Evolutionary conservation across 805 yeast species (phyloP), one percentile per base, ranked within the genome.

Genomic region (Henningerozyma blattae): DNA sequence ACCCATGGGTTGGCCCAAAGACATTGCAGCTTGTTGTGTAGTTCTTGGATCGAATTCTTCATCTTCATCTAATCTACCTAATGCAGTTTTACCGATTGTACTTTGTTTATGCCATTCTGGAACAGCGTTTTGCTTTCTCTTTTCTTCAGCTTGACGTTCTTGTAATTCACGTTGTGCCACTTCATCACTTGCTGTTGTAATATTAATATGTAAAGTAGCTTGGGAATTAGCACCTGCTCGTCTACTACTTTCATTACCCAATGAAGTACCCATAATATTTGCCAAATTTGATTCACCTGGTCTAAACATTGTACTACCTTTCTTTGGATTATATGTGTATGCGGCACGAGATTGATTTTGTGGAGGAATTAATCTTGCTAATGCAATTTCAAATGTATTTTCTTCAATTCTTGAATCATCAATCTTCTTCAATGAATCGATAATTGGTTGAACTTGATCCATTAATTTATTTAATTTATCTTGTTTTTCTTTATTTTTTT

Each of bases 21-120:
- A 37, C 33, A 36, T 35, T 4, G 40, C 36, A 18, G 50, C 52
- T 27, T 44, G 44, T 22, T 45, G 48, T 2, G 47, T 46, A 4
- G 44, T 43, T 30, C 42, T 46, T 15, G 54, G 56, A 42, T 49
- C 54, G 18, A 50, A 49, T 28, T 59, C 64, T 35, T 70, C 79
- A 24, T 65, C 75, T 30, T 60, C 64, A 41, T 69, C 77, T 38
- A 75, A 47, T 41, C 63, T 68, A 37, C 77, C 82, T 38, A 72
- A 55, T 3, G 68, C 65, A 12, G 68, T 58, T 44, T 76, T 67
- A 30, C 94, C 95, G 44, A 89, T 89, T 1, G 99, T 87, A 51
- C 89, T 75, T 45, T 79, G 78, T 43, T 80, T 75, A 54, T 91
- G 95, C 99, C 99, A 91, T 19, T 91, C 78, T 6, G 99, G 99